Base-by-base conservation (phyloP, 352 stramenopile species). In the Thraustotheca clavata region DNA sequence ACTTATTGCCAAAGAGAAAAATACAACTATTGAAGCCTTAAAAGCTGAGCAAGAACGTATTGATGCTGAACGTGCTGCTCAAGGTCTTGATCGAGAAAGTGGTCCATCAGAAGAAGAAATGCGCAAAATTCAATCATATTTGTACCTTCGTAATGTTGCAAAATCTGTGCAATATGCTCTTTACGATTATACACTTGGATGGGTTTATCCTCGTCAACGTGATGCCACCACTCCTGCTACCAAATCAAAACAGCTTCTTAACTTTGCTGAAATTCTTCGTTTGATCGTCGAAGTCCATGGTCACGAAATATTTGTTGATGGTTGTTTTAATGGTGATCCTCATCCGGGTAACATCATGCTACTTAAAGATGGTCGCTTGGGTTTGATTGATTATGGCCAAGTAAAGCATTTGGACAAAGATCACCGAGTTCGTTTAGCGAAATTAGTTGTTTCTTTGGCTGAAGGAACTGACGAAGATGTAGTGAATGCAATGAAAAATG, bases 361-460 rank as follows among this genome's bases (percentile, higher is more conserved):
- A 43, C 76, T 97, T 16, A 77, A 93, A 5, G 88, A 96, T 49
- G 89, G 89, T 2, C 81, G 85, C 7, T 70, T 97, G 4, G 90
- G 90, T 3, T 72, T 97, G 47, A 94, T 97, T 41, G 90, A 97
- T 73, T 97, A 96, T 59, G 90, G 90, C 16, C 90, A 97, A 67
- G 87, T 94, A 40, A 96, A 94, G 68, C 78, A 92, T 57, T 88
- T 94, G 35, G 79, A 69, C 12, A 73, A 73, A 49, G 73, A 89
- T 63, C 75, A 87, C 38, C 73, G 84, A 0, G 34, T 88, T 59
- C 75, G 85, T 31, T 72, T 94, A 35, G 86, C 87, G n/a, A 83
- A 85, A 69, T 70, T 94, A n/a, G 85, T 95, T 46, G 73, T 95
- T 33, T 81, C 84, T 18, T 75, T 96, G n/a, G 80, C 82, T 0